Evolutionary conservation across 169 alveolate genomes (phyloP), one percentile per base, ranked within the genome.

Genomic region (Ophryocystis elektroscirrha): DNA sequence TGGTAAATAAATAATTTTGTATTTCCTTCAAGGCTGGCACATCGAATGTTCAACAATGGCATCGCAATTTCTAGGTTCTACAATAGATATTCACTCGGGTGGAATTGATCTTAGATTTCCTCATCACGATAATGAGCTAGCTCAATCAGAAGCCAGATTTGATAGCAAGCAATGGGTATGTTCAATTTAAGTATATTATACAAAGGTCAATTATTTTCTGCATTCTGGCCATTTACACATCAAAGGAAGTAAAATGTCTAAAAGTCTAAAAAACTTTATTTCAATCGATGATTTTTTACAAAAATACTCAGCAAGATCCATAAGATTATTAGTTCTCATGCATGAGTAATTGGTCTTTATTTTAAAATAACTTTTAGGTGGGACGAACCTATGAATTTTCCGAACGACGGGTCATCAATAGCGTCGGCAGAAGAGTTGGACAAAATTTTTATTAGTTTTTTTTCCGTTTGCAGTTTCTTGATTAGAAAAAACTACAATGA

Each of bases 51-150:
- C 96, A 30, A 95, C 86, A 23, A 60, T 59, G 67, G 67, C 96
- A 27, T 70, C 81, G 29, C 70, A 71, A 48, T 69, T 84, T 16
- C 67, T 88, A 29, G 95, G 94, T 15, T 60, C 67, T 43, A 84
- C 89, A 2, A 68, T 92, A 37, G 99, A 93, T 64, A 87, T 93
- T 35, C 99, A 93, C 61, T 78, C 96, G 28, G 99, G 99, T 19
- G 99, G 99, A 27, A 67, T 85, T 26, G 99, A 93, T 71, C 72
- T 93, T 38, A 77, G 86, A 57, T 90, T 91, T 67, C 99, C 99
- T 15, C 99, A 93, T 62, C 99, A 93, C 69, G 98, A 89, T 59
- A 93, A 93, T 59, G 98, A 91, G 61, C 74, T 93, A 15, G 99
- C 99, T 18, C 95, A 93, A 71, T 72, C 91, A 57, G 99, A 93